A percentile compares a stretch with the other conserved stretches of the same genome.
These are phyloP conservation scores for Echites panduratus DNA, from an alignment of 257 asterid species.

Conservation along the genomic window DNA sequence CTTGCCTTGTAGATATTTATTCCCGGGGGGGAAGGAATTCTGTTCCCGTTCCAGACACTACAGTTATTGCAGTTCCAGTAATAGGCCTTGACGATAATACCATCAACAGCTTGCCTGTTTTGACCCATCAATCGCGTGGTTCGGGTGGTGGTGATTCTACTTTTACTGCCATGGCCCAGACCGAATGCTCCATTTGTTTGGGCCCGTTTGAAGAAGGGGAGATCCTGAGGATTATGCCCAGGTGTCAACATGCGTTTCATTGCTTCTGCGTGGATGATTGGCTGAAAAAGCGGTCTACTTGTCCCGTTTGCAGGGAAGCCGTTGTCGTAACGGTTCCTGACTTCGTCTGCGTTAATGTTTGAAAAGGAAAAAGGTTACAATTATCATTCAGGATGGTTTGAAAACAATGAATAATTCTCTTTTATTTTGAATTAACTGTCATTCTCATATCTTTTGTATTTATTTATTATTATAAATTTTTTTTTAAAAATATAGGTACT, in stretches of 20 bases:
- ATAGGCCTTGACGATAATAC: slow-evolving; percentile 22
- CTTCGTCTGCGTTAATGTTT: too few relatives aligned
- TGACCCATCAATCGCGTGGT: slow-evolving; percentile 2
- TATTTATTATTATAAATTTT: too few relatives aligned
- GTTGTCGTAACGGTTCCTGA: neutral
- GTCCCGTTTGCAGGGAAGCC: slow-evolving; percentile 24
- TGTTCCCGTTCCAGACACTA: too few relatives aligned
- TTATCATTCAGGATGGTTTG: too few relatives aligned
- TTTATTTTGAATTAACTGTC: too few relatives aligned
- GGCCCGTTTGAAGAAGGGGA: slow-evolving; percentile 19
- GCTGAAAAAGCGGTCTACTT: slow-evolving; percentile 16
- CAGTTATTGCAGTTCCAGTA: too few relatives aligned
- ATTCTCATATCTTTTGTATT: too few relatives aligned
- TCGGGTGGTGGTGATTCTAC: neutral
- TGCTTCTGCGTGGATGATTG: slow-evolving; percentile 25
- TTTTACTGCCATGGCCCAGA: neutral
- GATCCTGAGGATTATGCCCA: slow-evolving; percentile 23
- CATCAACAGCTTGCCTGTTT: slow-evolving; percentile 19
- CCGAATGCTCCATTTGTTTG: slow-evolving; percentile 29
- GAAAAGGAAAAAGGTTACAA: too few relatives aligned
- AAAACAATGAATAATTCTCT: too few relatives aligned
- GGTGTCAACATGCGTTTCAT: slow-evolving; percentile 21
- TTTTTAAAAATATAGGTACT: too few relatives aligned
- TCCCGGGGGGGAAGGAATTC: neutral
- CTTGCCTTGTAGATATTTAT: slow-evolving; percentile 6